phyloP scores from a whole-genome alignment of 306 rosid genomes.

The peach (Prunus persica) region DNA sequence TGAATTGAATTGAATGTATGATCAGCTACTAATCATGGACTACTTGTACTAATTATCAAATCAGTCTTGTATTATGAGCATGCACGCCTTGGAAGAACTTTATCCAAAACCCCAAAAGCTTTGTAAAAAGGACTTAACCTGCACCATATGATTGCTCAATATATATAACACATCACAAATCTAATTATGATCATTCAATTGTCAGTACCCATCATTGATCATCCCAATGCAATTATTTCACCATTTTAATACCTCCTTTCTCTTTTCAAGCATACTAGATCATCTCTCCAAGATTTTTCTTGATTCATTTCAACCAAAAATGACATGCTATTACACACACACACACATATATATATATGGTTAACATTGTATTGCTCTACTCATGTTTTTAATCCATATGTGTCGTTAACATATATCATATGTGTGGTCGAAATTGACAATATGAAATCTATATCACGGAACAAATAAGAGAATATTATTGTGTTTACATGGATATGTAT shows the following conservation, averaged over 20 bases:
- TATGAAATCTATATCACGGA: neutral
- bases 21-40: conserved; percentile 4
- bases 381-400: no score
- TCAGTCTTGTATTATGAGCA: conserved; percentile 4
- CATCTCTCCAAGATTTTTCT: neutral
- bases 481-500: no score
- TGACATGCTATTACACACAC: neutral
- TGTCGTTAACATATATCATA: neutral
- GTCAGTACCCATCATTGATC: conserved; percentile 21
- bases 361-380: no score
- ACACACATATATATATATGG: no score
- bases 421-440: neutral
- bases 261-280: neutral
- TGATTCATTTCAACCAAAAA: neutral
- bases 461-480: neutral
- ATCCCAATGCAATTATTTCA: conserved; percentile 15
- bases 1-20: conserved; percentile 15
- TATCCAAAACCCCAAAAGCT: conserved; percentile 24
- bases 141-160: conserved; percentile 36
- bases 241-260: neutral
- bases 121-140: conserved; percentile 5
- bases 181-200: conserved; percentile 29
- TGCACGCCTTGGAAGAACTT: conserved; percentile 31
- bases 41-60: conserved; percentile 16
- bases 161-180: conserved; percentile 6